Percentiles rank a stretch among this genome's conserved stretches.
These are phyloP conservation scores for Thermomucor indicae-seudaticae DNA, from an alignment of 371 early-diverging fungal species.

Conservation along the genomic window DNA sequence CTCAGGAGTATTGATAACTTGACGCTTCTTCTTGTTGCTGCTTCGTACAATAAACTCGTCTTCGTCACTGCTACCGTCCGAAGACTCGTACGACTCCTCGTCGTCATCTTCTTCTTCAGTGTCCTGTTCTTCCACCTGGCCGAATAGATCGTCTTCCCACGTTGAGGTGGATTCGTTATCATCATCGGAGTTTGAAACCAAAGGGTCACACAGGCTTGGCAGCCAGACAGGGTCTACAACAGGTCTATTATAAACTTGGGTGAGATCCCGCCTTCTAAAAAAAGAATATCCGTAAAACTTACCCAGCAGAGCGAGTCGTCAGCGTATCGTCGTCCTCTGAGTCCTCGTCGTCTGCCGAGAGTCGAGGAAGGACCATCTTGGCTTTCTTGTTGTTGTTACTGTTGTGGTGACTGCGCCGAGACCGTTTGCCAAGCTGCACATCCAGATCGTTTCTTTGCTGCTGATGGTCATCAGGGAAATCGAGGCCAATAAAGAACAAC, in stretches of 20 bases:
- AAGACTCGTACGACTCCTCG: conserved; percentile 1
- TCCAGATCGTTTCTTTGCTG: not conserved
- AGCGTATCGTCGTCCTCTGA: conserved; percentile 12
- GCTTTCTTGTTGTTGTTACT: not conserved
- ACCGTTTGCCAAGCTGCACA: too few species aligned
- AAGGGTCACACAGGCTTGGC: not conserved
- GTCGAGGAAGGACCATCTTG: too few species aligned
- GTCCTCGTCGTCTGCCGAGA: conserved; percentile 18
- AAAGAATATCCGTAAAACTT: not conserved
- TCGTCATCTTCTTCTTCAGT: conserved; percentile 2
- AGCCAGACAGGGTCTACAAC: conserved; percentile 4
- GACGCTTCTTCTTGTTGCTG: not conserved
- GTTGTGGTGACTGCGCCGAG: too few species aligned
- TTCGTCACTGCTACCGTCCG: not conserved
- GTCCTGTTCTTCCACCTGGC: conserved; percentile 4
- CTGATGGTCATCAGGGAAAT: conserved; percentile 6
- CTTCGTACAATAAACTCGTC: conserved; percentile 1
- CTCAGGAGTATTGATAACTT: not conserved
- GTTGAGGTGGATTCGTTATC: conserved; percentile 15
- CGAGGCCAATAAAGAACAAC: conserved; percentile 23
- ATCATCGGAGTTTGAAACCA: conserved; percentile 11
- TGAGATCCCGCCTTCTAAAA: conserved; percentile 4
- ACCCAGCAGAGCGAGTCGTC: too few species aligned
- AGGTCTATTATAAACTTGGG: not conserved
- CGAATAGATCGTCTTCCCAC: conserved; percentile 16